These are phyloP conservation scores for Caryopteris hybrid DNA, from an alignment of 305 asterid genomes.

Conservation along the genomic window DNA sequence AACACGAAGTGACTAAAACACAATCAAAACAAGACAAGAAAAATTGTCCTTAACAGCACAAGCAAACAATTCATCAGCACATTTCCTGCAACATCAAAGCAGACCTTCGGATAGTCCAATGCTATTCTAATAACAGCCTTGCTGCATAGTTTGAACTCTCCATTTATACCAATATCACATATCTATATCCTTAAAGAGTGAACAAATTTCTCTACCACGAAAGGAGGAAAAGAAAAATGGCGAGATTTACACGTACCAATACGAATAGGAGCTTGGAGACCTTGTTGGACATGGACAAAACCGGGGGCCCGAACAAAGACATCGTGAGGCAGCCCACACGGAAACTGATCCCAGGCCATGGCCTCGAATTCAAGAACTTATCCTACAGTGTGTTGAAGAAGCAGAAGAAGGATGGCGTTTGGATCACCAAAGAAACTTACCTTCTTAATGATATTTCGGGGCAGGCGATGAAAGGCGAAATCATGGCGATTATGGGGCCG, in stretches of 20 bases:
- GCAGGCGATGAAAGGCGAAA: conserved; percentile 72
- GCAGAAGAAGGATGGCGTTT: conserved; percentile 66
- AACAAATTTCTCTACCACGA: not conserved
- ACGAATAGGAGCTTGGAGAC: conserved; percentile 53
- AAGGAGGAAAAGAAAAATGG: conserved; percentile 22
- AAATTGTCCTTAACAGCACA: conserved; percentile 9
- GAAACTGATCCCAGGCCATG: conserved; percentile 66
- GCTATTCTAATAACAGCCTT: conserved; percentile 13
- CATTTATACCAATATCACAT: conserved; percentile 21
- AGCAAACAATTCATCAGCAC: conserved; percentile 16
- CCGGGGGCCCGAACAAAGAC: conserved; percentile 24
- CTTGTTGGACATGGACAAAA: conserved; percentile 54
- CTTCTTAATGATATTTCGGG: conserved; percentile 82
- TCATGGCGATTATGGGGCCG: conserved; percentile 90
- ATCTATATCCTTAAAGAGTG: not conserved
- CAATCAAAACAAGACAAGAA: conserved; percentile 6
- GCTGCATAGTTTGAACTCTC: too few relatives aligned
- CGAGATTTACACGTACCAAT: conserved; percentile 27
- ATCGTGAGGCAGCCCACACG: conserved; percentile 31
- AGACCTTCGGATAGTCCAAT: conserved; percentile 32
- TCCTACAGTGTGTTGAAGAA: conserved; percentile 68
- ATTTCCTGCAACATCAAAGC: conserved; percentile 41
- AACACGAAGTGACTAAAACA: not conserved
- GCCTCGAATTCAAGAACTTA: conserved; percentile 67
- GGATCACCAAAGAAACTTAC: conserved; percentile 67